Conservation (phyloP, 2,329 filamentous ascomycete species). For the Microdochium nivale region DNA sequence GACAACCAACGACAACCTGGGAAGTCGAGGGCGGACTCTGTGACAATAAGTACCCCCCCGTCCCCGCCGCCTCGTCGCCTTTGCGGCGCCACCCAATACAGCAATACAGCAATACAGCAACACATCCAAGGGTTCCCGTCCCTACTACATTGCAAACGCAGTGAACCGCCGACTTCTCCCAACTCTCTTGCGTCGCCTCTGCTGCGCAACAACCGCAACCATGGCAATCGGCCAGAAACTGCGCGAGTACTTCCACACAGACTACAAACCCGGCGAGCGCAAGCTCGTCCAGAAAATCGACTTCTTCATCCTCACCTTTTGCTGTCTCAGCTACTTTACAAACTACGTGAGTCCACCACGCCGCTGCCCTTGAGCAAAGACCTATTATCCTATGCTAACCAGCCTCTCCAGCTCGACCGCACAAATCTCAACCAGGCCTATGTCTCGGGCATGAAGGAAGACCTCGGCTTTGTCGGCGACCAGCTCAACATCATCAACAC, state of each 20-base stretch:
- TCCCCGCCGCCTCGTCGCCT: no score
- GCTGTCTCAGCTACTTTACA: constrained; percentile 48
- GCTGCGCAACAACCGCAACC: background rate
- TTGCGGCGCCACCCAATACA: no score
- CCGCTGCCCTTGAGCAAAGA: background rate
- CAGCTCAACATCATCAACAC: constrained; percentile 18
- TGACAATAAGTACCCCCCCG: no score
- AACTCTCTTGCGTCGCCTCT: background rate
- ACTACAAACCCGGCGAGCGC: constrained; percentile 24
- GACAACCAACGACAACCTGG: no score
- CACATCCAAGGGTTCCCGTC: background rate
- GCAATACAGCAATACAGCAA: no score
- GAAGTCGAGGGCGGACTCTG: no score
- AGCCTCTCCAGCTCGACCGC: constrained; percentile 22
- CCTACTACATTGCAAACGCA: background rate
- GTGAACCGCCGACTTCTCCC: no score
- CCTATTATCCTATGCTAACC: background rate
- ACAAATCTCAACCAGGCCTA: constrained; percentile 23
- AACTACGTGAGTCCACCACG: constrained; percentile 34
- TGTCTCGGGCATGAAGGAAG: constrained; percentile 24
- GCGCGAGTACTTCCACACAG: constrained; percentile 18
- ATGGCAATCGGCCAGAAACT: constrained; percentile 13
- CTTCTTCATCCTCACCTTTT: constrained; percentile 57
- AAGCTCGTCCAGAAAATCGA: constrained; percentile 49
- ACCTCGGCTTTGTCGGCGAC: constrained; percentile 19